These are phyloP conservation scores for Schwanniomyces occidentalis DNA, from an alignment of 805 yeast genomes.

Conservation along the genomic window DNA sequence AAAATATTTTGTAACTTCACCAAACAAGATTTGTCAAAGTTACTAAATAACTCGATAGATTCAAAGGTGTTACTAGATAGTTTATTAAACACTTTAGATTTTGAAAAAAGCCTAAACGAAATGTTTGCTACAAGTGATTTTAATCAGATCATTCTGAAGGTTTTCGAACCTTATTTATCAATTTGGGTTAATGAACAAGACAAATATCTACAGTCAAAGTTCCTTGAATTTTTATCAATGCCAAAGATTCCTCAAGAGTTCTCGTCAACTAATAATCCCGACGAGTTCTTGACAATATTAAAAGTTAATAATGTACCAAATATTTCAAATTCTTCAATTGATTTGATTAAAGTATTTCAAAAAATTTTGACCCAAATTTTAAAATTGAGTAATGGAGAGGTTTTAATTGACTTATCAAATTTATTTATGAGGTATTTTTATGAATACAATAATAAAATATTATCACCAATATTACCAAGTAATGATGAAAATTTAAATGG, in stretches of 20 bases:
- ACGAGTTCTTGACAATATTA: constrained; percentile 38
- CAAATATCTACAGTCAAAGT: constrained; percentile 55
- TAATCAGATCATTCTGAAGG: constrained; percentile 51
- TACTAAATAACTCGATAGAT: constrained; percentile 42
- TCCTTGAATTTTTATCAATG: constrained; percentile 62
- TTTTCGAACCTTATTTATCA: constrained; percentile 82
- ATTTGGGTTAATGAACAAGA: constrained; percentile 90
- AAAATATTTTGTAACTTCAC: constrained; percentile 68
- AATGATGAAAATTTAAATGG: constrained; percentile 51
- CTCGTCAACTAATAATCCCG: constrained; percentile 10
- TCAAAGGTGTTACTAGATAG: constrained; percentile 68
- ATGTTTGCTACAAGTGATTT: constrained; percentile 52
- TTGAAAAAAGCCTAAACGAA: constrained; percentile 72
- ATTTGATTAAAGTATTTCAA: constrained; percentile 76
- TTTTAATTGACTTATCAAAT: constrained; percentile 53
- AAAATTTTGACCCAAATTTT: constrained; percentile 66
- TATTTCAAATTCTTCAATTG: constrained; percentile 85
- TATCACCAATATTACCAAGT: constrained; percentile 37
- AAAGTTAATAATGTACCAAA: constrained; percentile 53
- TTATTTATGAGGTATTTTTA: constrained; percentile 67
- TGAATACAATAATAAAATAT: constrained; percentile 37
- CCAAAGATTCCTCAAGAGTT: constrained; percentile 51
- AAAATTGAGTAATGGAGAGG: constrained; percentile 37
- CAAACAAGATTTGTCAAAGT: constrained; percentile 52
- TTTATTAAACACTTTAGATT: constrained; percentile 75